Evolutionary conservation across 257 asterid species (phyloP).

Genomic region (Solanum ossicruentum): DNA sequence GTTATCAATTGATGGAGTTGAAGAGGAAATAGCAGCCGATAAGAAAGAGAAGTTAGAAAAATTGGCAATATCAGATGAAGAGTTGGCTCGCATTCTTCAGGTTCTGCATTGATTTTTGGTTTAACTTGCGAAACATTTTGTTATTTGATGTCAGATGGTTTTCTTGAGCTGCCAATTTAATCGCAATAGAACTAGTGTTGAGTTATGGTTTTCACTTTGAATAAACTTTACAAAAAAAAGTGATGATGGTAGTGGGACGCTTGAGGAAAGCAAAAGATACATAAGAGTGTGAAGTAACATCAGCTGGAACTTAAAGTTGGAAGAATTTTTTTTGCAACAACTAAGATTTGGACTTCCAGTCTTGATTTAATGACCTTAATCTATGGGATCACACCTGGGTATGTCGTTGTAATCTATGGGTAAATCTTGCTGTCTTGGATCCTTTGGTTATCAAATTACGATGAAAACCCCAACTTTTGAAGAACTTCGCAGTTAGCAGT

Average conservation of each 20-base stretch:
- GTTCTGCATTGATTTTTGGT: slow-evolving; percentile 15
- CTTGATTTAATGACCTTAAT: not conserved
- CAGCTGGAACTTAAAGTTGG: not conserved
- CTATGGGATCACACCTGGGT: not conserved
- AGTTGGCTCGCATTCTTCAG: slow-evolving; percentile 77
- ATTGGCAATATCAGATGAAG: slow-evolving; percentile 57
- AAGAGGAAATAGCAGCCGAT: slow-evolving; percentile 11
- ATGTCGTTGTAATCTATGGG: not conserved
- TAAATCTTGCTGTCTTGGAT: not conserved
- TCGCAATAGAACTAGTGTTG: not conserved
- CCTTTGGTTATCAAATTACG: not conserved
- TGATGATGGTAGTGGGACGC: not conserved
- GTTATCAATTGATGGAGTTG: slow-evolving; percentile 40
- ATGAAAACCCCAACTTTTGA: not conserved
- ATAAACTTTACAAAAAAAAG: not conserved
- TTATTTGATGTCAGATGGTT: not conserved
- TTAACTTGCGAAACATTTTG: not conserved
- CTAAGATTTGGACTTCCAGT: not conserved
- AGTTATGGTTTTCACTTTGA: not conserved
- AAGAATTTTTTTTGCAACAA: not conserved
- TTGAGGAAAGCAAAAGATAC: not conserved
- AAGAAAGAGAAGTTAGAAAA: slow-evolving; percentile 16
- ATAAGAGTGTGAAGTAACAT: not conserved
- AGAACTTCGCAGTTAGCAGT: not conserved
- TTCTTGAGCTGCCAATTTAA: not conserved